Conservation (phyloP, 345 rosid genomes). For the Pugionium dolabratum region DNA sequence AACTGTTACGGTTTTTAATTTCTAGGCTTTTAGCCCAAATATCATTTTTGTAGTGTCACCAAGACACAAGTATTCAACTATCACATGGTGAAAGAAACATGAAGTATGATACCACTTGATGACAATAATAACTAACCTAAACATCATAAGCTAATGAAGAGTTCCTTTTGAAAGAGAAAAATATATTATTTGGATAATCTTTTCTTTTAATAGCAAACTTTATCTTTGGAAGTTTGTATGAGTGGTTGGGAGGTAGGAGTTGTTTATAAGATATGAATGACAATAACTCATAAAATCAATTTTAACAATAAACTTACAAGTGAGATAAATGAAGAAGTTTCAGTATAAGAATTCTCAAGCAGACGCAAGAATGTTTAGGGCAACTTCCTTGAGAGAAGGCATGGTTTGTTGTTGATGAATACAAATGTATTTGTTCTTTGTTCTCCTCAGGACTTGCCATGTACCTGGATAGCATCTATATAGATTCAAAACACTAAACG, state of each 20-base stretch:
- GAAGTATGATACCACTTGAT: no score
- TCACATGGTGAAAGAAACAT: no score
- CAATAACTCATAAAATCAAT: neutral
- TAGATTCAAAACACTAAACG: neutral
- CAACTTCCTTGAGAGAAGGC: constrained; percentile 96
- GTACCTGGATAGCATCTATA: constrained; percentile 85
- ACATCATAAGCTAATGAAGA: no score
- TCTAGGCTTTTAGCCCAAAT: no score
- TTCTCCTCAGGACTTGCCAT: constrained; percentile 82
- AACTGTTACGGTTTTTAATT: no score
- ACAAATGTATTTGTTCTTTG: constrained; percentile 45
- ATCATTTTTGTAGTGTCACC: no score
- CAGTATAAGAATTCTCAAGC: constrained; percentile 46
- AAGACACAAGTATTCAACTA: no score
- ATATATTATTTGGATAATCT: no score
- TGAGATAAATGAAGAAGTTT: constrained; percentile 7
- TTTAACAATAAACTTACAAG: constrained; percentile 6
- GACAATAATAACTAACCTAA: no score
- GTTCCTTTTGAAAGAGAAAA: no score
- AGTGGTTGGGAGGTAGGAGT: neutral
- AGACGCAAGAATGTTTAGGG: constrained; percentile 73
- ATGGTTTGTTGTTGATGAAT: constrained; percentile 74
- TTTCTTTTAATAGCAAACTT: no score
- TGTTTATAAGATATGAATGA: neutral
- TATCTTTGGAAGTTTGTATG: no score